Base-by-base conservation (phyloP, 345 rosid genomes). In the Conringia planisiliqua region DNA sequence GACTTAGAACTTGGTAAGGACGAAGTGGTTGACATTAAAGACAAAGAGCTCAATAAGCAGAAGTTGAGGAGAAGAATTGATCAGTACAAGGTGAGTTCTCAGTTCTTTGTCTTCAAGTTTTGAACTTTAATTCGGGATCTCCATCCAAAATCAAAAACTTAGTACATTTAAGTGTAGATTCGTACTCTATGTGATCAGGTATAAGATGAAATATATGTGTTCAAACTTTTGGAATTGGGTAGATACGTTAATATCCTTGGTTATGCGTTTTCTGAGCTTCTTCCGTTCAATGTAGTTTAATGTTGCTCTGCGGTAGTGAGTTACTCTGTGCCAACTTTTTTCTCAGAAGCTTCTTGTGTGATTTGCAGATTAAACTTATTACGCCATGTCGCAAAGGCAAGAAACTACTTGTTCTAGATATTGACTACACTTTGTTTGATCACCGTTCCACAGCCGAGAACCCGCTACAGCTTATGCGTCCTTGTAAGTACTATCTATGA, bases 401-500 rank as follows among this genome's bases (percentile, higher is more conserved):
- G 83, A 95, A 95, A 24, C 82, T 95, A 43, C 97, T 90, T 55
- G 97, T 92, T 71, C 80, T 95, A 76, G 99, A 90, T 80, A 92
- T 95, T 71, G 99, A 95, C 81, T 95, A 95, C 77, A 92, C 99
- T 10, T 79, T 95, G 61, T 90, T 92, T 79, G 99, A 95, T 84
- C 99, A 95, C 59, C 96, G 96, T 20, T 91, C 97, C 57, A 76
- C 93, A 27, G 97, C 99, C 1, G 97, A 95, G 83, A 91, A 87
- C 72, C 97, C 99, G 1, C 83, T 86, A 71, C 83, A 92, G 73
- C 93, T 95, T 68, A 95, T 92, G 97, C 87, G 99, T 5, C 99
- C 97, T 48, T 92, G 97, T 95, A 81, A 82, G 95, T 60, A 0
- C 7, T 66, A 56, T 72, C 16, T 70, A 63, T 47, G 33, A 18